phyloP scores from a whole-genome alignment of 1,139 yeast genomes.

The Hanseniaspora gamundiae region DNA sequence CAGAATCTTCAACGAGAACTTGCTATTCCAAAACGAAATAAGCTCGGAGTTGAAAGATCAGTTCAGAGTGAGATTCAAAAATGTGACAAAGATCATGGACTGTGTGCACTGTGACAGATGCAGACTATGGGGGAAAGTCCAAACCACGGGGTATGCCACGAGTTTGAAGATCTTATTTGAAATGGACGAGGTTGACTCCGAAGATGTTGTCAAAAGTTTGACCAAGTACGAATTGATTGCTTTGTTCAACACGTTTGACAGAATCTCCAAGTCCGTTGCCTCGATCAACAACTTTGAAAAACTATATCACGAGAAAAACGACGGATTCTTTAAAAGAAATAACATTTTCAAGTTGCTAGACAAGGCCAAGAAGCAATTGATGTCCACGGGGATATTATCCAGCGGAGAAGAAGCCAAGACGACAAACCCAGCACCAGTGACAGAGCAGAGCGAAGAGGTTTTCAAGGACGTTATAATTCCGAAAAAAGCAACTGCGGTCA shows the following conservation, averaged over 20 bases:
- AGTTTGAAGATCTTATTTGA: conserved; percentile 85
- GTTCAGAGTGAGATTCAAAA: conserved; percentile 72
- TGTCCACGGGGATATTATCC: not conserved
- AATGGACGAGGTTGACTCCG: conserved; percentile 32
- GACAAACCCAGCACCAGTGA: too few species aligned
- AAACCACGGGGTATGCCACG: conserved; percentile 94
- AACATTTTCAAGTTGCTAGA: conserved; percentile 21
- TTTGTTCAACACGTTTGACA: conserved; percentile 79
- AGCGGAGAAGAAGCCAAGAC: too few species aligned
- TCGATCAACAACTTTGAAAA: conserved; percentile 62
- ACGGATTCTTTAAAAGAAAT: conserved; percentile 18
- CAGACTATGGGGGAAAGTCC: conserved; percentile 95
- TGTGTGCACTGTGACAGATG: conserved; percentile 98
- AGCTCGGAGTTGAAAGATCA: conserved; percentile 46
- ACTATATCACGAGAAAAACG: conserved; percentile 31
- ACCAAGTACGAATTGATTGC: conserved; percentile 85
- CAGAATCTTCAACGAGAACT: conserved; percentile 42
- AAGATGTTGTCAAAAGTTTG: conserved; percentile 35
- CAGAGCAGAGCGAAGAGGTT: not conserved
- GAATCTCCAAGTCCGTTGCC: conserved; percentile 73
- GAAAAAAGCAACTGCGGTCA: conserved; percentile 8
- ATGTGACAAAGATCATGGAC: conserved; percentile 89
- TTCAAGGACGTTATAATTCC: not conserved
- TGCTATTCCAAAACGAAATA: conserved; percentile 39
- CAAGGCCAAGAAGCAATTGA: conserved; percentile 13